Conservation (phyloP, 2,329 filamentous ascomycete genomes). For the Aspergillus puulaauensis region DNA sequence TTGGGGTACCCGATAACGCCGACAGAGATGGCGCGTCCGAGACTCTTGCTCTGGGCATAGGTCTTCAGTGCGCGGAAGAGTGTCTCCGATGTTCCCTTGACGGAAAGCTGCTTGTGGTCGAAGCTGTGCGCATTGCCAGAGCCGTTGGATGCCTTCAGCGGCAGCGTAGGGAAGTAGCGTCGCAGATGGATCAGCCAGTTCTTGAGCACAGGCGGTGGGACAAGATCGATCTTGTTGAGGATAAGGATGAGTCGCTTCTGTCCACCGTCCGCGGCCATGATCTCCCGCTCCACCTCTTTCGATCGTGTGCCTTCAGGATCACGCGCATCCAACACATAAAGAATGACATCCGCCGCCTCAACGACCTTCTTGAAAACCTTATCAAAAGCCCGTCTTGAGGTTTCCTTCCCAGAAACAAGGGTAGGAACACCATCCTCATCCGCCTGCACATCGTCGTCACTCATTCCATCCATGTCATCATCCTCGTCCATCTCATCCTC, state of each 20-base stretch:
- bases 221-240: slow-evolving; percentile 92
- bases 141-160: slow-evolving; percentile 78
- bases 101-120: slow-evolving; percentile 85
- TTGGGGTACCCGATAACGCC: slow-evolving; percentile 96
- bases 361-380: slow-evolving; percentile 95
- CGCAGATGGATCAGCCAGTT: slow-evolving; percentile 82
- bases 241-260: slow-evolving; percentile 88
- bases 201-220: slow-evolving; percentile 78
- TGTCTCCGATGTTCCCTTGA: slow-evolving; percentile 79
- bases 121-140: slow-evolving; percentile 86
- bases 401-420: slow-evolving; percentile 48
- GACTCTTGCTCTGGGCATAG: slow-evolving; percentile 76
- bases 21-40: slow-evolving; percentile 87
- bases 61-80: slow-evolving; percentile 89
- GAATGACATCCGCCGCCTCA: slow-evolving; percentile 81
- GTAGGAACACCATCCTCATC: slow-evolving; percentile 56
- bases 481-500: slow-evolving; percentile 50
- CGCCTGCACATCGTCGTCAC: slow-evolving; percentile 54
- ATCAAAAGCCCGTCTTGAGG: slow-evolving; percentile 84
- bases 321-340: slow-evolving; percentile 90
- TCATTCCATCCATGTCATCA: slow-evolving; percentile 60
- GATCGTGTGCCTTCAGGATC: slow-evolving; percentile 90
- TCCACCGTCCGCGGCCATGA: slow-evolving; percentile 82
- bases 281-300: slow-evolving; percentile 82
- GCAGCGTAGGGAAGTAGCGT: slow-evolving; percentile 86